These are phyloP conservation scores for Boletellus sp. DNA, from an alignment of 768 basidiomycete species.

Conservation along the genomic window DNA sequence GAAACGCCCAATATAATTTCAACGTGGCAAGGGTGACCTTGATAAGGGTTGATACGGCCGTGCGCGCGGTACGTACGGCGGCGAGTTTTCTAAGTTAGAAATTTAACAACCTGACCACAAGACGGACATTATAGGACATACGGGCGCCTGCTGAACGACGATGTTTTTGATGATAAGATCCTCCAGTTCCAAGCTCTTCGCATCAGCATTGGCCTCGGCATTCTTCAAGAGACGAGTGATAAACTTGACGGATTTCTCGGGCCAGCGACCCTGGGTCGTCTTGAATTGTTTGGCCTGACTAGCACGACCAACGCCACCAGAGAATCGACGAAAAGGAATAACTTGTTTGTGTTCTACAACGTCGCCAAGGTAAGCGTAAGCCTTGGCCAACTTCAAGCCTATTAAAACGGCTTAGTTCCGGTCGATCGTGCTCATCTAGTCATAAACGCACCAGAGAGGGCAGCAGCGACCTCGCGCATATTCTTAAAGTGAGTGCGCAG, in stretches of 20 bases:
- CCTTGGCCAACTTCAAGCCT: conserved; percentile 94
- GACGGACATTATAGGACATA: conserved; percentile 39
- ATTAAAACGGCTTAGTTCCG: conserved; percentile 1
- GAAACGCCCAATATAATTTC: conserved; percentile 86
- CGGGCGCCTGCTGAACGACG: conserved; percentile 96
- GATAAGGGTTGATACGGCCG: conserved; percentile 98
- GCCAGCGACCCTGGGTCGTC: conserved; percentile 99
- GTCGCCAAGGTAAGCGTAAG: conserved; percentile 89
- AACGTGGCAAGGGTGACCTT: conserved; percentile 95
- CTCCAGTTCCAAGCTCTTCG: conserved; percentile 91
- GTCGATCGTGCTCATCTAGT: not conserved
- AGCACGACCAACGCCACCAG: conserved; percentile 93
- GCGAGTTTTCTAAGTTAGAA: conserved; percentile 76
- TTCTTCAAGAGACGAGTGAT: conserved; percentile 95
- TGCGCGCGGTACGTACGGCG: conserved; percentile 99
- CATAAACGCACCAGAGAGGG: conserved; percentile 69
- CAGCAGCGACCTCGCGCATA: conserved; percentile 98
- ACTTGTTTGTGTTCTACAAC: conserved; percentile 96
- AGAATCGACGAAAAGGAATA: conserved; percentile 94
- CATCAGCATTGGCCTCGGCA: conserved; percentile 98
- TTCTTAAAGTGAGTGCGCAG: conserved; percentile 99
- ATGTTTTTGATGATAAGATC: conserved; percentile 95
- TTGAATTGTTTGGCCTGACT: conserved; percentile 96
- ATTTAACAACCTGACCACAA: conserved; percentile 3
- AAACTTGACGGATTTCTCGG: conserved; percentile 97